These are phyloP conservation scores for Neophaeococcomyces mojaviensis DNA, from an alignment of 2,329 filamentous ascomycete species.

Conservation along the genomic window DNA sequence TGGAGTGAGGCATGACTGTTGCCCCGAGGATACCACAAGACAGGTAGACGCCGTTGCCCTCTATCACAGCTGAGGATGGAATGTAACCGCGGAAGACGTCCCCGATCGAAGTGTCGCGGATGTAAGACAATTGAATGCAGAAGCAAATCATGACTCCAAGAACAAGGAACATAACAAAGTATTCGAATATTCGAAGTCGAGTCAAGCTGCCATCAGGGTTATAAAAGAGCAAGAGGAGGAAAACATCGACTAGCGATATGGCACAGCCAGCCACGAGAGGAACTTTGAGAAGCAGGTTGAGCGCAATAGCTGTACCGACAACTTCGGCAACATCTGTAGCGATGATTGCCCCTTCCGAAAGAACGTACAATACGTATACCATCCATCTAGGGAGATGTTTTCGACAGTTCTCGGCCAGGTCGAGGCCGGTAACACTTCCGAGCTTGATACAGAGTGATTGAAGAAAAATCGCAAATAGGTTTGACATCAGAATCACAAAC, in stretches of 20 bases:
- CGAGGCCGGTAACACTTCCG: slow-evolving; percentile 60
- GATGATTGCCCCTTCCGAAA: slow-evolving; percentile 62
- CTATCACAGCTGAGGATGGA: slow-evolving; percentile 46
- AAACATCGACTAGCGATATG: slow-evolving; percentile 50
- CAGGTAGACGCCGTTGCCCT: slow-evolving; percentile 48
- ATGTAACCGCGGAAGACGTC: slow-evolving; percentile 49
- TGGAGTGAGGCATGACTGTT: slow-evolving; percentile 54
- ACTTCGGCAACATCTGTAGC: slow-evolving; percentile 65
- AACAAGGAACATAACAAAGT: slow-evolving; percentile 47
- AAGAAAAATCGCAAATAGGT: slow-evolving; percentile 42
- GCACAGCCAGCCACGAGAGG: slow-evolving; percentile 50
- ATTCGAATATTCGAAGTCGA: slow-evolving; percentile 46
- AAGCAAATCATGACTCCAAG: slow-evolving; percentile 51
- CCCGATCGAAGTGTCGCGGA: slow-evolving; percentile 42
- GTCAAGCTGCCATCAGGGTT: slow-evolving; percentile 45
- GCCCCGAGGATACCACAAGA: slow-evolving; percentile 47
- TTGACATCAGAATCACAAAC: slow-evolving; percentile 42
- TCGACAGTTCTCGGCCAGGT: slow-evolving; percentile 59
- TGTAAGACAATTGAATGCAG: slow-evolving; percentile 49
- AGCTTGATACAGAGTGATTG: slow-evolving; percentile 51
- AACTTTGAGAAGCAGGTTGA: slow-evolving; percentile 48
- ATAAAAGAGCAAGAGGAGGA: slow-evolving; percentile 51
- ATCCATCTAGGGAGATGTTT: slow-evolving; percentile 60
- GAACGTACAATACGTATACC: slow-evolving; percentile 52
- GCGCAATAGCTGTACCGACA: slow-evolving; percentile 49